Evolutionary conservation across 2,329 filamentous ascomycete genomes (phyloP), one percentile per base, ranked within the genome.

Genomic region (Aspergillus phoenicis): DNA sequence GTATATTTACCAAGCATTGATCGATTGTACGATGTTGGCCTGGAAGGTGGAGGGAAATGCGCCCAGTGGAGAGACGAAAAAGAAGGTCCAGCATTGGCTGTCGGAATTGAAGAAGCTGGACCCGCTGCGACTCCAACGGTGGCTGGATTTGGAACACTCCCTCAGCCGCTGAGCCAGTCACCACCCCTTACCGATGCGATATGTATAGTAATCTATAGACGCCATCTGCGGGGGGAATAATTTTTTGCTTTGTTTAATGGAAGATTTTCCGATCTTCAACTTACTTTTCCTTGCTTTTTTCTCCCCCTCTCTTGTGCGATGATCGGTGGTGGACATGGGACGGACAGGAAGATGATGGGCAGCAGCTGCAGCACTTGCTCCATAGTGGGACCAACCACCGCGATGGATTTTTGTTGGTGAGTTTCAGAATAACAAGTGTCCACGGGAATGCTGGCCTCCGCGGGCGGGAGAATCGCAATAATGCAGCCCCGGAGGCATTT

Each of bases 1-100:
- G 77, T 95, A 92, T 86, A 90, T 97, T 48, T 96, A 97, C 72
- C 91, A 96, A 76, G 89, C 89, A 5, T 80, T 98, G 54, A 83
- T 98, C 24, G 87, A 91, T 64, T 93, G 91, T 71, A 88, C 88
- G 1, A 72, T 89, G 33, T 75, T 90, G n/a, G 62, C 83, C 83
- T 68, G 76, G 78, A 76, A 70, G 75, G 60, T 82, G 73, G 77
- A 83, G 60, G 81, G 84, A 74, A 73, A 69, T 41, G 48, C 86
- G 78, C 66, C 71, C 30, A 47, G 53, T 28, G 81, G 85, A 64
- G 73, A 74, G 38, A 76, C 77, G 39, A 56, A 62, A 61, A 69
- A 70, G 8, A 81, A 85, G 53, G 74, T 89, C 45, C 69, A 74
- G 51, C 70, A 65, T 48, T 91, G 88, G 90, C 76, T 96, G 33